Evolutionary conservation across 2,329 filamentous ascomycete genomes (phyloP).

Genomic region (Scorias spongiosa): DNA sequence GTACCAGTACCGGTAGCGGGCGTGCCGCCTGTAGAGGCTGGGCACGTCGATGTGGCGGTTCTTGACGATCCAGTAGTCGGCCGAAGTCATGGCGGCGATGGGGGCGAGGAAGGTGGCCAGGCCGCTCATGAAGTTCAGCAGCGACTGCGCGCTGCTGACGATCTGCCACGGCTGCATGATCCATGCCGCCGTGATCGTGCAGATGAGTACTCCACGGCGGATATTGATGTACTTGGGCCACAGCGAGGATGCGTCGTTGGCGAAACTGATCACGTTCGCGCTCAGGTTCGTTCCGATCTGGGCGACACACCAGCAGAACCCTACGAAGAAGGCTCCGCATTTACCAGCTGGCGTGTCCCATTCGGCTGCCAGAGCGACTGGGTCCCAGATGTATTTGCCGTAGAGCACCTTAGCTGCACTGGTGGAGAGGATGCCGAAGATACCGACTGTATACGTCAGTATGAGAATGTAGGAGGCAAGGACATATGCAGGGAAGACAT

Average conservation of each 20-base stretch:
- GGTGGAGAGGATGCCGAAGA: slow-evolving; percentile 43
- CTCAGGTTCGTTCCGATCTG: slow-evolving; percentile 38
- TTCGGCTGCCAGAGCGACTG: slow-evolving; percentile 21
- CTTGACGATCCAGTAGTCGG: slow-evolving; percentile 42
- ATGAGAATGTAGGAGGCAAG: slow-evolving; percentile 7
- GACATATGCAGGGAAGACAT: neutral
- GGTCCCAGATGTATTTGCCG: slow-evolving; percentile 29
- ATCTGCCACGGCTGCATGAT: slow-evolving; percentile 53
- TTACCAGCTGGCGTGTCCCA: slow-evolving; percentile 17
- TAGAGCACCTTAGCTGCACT: slow-evolving; percentile 39
- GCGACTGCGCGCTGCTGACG: slow-evolving; percentile 40
- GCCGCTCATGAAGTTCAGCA: slow-evolving; percentile 43
- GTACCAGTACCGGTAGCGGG: slow-evolving; percentile 35
- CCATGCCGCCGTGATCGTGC: slow-evolving; percentile 34
- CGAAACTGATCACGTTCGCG: slow-evolving; percentile 38
- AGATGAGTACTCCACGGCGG: slow-evolving; percentile 27
- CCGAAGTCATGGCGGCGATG: slow-evolving; percentile 40
- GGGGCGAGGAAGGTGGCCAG: slow-evolving; percentile 51
- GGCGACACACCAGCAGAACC: slow-evolving; percentile 35
- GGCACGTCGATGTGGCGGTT: slow-evolving; percentile 30
- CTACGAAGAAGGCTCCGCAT: slow-evolving; percentile 20
- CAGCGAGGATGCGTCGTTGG: slow-evolving; percentile 37
- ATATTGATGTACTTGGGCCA: slow-evolving; percentile 38
- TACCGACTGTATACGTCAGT: slow-evolving; percentile 28
- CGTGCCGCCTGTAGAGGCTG: slow-evolving; percentile 32